A percentile compares a stretch with the other conserved stretches of the same genome.
phyloP scores from a whole-genome alignment of 495 filamentous ascomycete species.

The Lichenothelia convexa region DNA sequence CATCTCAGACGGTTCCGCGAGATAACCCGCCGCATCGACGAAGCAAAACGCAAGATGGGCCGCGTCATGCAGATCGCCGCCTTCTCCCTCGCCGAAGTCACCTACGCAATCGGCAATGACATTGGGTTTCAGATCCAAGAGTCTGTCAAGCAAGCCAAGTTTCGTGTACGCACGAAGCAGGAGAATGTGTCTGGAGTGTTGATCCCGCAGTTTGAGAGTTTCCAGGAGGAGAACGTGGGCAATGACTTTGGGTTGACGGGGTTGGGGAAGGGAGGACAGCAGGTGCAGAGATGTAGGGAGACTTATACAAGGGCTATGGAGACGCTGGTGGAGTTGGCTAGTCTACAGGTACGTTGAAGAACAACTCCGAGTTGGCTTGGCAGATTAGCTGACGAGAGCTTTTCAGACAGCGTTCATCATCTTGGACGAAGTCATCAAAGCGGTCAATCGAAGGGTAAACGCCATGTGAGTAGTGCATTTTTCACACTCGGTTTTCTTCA shows the following conservation, averaged over 20 bases:
- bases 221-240: slow-evolving; percentile 62
- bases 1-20: slow-evolving; percentile 68
- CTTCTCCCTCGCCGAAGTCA: slow-evolving; percentile 94
- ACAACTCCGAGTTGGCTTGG: too few species aligned
- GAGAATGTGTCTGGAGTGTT: slow-evolving; percentile 97
- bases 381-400: too few species aligned
- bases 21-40: slow-evolving; percentile 92
- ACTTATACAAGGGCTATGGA: slow-evolving; percentile 96
- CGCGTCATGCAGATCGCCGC: slow-evolving; percentile 98
- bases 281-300: slow-evolving; percentile 86
- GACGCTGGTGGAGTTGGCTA: slow-evolving; percentile 89
- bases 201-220: slow-evolving; percentile 83
- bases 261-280: slow-evolving; percentile 90
- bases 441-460: slow-evolving; percentile 95
- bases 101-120: slow-evolving; percentile 89
- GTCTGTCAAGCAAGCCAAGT: slow-evolving; percentile 77
- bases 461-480: slow-evolving; percentile 66
- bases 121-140: slow-evolving; percentile 96
- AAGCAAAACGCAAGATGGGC: slow-evolving; percentile 99
- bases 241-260: slow-evolving; percentile 95
- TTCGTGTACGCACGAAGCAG: slow-evolving; percentile 82
- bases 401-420: slow-evolving; percentile 98
- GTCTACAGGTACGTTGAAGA: too few species aligned
- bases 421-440: slow-evolving; percentile 96
- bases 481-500: too few species aligned